Conservation (phyloP, 371 early-diverging fungal species). For the Syncephalastrum contaminatum region DNA sequence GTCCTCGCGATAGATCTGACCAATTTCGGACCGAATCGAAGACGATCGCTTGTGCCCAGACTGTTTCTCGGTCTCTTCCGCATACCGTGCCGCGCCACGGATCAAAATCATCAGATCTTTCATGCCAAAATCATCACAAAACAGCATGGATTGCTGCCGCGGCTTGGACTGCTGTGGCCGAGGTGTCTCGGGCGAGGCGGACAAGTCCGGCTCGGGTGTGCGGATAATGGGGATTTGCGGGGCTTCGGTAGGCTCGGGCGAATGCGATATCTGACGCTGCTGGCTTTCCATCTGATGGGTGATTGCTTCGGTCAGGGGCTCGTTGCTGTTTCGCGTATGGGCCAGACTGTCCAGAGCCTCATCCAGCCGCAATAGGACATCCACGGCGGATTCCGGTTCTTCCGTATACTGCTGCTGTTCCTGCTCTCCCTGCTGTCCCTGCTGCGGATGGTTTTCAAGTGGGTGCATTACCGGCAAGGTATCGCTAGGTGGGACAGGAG, state of each 20-base stretch:
- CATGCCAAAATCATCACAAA: constrained; percentile 50
- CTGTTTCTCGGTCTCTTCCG: constrained; percentile 19
- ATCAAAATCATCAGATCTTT: constrained; percentile 52
- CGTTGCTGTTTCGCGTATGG: constrained; percentile 26
- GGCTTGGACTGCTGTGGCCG: neutral
- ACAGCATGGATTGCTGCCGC: constrained; percentile 33
- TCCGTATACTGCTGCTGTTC: constrained; percentile 3
- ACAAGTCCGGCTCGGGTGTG: neutral
- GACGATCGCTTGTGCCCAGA: constrained; percentile 2
- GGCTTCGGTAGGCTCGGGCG: neutral
- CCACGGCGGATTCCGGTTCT: constrained; percentile 21
- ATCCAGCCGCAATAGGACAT: constrained; percentile 23
- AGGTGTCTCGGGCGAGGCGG: too few species aligned
- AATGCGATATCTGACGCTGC: constrained; percentile 7
- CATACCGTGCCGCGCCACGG: constrained; percentile 36
- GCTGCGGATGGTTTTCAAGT: constrained; percentile 6
- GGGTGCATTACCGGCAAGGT: constrained; percentile 6
- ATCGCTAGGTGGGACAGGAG: neutral
- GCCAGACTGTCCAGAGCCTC: constrained; percentile 22
- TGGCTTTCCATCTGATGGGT: constrained; percentile 9
- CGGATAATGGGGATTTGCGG: neutral
- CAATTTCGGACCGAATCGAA: constrained; percentile 36
- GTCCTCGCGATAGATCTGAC: constrained; percentile 35
- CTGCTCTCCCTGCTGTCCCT: constrained; percentile 1
- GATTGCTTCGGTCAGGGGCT: constrained; percentile 23